Evolutionary conservation across 1,139 yeast species (phyloP), one percentile per base, ranked within the genome.

Genomic region (Magnusiomyces fungicola): DNA sequence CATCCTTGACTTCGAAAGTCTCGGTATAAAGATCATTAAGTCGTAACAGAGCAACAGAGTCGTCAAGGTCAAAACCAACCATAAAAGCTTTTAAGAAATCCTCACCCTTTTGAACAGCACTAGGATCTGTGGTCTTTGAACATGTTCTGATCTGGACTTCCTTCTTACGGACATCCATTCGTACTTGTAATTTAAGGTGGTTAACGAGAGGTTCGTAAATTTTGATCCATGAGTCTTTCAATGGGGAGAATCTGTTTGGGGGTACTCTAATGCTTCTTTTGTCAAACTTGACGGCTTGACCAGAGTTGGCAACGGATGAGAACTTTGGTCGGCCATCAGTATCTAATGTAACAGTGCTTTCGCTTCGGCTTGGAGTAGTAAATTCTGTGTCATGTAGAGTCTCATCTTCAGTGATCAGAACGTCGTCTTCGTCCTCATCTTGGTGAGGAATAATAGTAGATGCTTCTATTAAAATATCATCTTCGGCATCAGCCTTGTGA

Each of bases 91-190:
- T 84, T 55, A 92, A 79, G 64, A 92, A 92, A 69, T 92, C 99
- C 23, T 96, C 96, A 53, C 97, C 99, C 67, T 92, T 92, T 65
- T 92, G 99, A 57, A 92, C 74, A 3, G 98, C 97, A 46, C 96
- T 95, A 23, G 86, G 83, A 61, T 94, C 98, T 2, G 83, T 82
- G 3, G 97, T 90, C 59, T 75, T 74, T 54, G 83, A 81, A 64
- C 83, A 80, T 1, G 97, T 90, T 68, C 88, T 80, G 61, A 92
- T 69, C 64, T 90, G 96, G 25, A 92, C 96, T 12, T 94, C 83
- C 61, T 79, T 85, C 24, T 88, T 82, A 23, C 65, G 56, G 59
- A 86, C 70, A 67, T 92, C 92, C 97, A 94, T 92, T 69, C 97
- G 80, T 49, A 92, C 97, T 69, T 94, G 98, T 56, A 92, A 73